These are phyloP conservation scores for Pisolithus sp. DNA, from an alignment of 768 basidiomycete species.

Conservation along the genomic window DNA sequence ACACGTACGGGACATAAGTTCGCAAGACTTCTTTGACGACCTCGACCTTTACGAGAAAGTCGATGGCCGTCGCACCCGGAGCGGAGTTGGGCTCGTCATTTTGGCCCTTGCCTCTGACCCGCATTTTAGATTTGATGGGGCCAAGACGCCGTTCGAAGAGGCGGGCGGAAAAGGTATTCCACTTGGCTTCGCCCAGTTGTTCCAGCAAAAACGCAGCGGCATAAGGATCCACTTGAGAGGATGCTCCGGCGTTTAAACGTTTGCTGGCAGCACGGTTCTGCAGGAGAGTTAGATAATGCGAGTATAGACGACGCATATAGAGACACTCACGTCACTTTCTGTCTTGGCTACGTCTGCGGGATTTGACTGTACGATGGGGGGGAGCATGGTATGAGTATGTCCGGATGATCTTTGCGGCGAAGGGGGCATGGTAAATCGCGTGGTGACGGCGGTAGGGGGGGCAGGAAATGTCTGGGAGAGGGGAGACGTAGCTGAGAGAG, in stretches of 20 bases:
- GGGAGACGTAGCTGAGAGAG: constrained; percentile 16
- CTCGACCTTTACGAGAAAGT: constrained; percentile 49
- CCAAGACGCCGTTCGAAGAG: constrained; percentile 41
- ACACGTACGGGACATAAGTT: constrained; percentile 43
- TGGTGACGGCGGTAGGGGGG: constrained; percentile 10
- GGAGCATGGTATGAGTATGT: constrained; percentile 25
- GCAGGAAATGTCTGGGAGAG: constrained; percentile 21
- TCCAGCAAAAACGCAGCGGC: constrained; percentile 42
- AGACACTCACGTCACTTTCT: constrained; percentile 21
- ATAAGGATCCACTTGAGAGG: constrained; percentile 34
- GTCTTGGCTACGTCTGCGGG: constrained; percentile 21
- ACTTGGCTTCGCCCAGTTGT: constrained; percentile 37
- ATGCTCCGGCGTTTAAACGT: constrained; percentile 14
- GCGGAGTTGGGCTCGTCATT: constrained; percentile 21
- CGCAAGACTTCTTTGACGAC: constrained; percentile 44
- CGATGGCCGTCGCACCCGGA: constrained; percentile 39
- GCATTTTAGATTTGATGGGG: constrained; percentile 32
- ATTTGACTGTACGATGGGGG: constrained; percentile 30
- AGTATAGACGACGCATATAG: neutral
- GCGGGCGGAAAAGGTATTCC: constrained; percentile 41
- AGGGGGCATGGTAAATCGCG: constrained; percentile 14
- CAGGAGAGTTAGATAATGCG: constrained; percentile 7
- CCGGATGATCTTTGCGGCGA: constrained; percentile 19
- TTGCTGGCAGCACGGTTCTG: constrained; percentile 25
- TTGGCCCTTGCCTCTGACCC: constrained; percentile 24